phyloP scores from a whole-genome alignment of 2,329 filamentous ascomycete genomes.

The Neonectria faginata region DNA sequence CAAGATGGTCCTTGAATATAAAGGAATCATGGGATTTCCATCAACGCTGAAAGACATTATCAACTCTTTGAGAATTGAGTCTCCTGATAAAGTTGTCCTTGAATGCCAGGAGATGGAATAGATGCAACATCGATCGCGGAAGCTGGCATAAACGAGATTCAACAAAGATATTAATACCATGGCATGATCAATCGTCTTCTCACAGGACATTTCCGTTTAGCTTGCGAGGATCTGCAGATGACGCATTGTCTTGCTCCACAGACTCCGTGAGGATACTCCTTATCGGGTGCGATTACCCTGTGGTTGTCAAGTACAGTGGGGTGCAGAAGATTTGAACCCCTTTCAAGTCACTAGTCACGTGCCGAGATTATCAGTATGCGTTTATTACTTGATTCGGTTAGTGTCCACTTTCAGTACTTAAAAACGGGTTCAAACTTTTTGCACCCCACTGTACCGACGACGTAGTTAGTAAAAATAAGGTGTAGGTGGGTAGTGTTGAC shows the following conservation, averaged over 20 bases:
- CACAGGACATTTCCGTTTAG: constrained; percentile 9
- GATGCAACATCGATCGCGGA: not conserved
- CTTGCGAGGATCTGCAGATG: not conserved
- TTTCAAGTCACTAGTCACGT: too few species aligned
- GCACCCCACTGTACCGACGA: too few species aligned
- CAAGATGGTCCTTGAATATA: not conserved
- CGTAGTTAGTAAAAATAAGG: too few species aligned
- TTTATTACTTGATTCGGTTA: too few species aligned
- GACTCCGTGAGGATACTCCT: not conserved
- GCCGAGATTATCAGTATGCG: too few species aligned
- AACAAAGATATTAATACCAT: not conserved
- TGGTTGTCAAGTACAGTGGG: not conserved
- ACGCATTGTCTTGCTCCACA: constrained; percentile 4
- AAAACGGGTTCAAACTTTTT: too few species aligned
- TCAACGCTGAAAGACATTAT: not conserved
- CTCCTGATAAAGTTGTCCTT: not conserved
- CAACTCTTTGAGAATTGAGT: not conserved
- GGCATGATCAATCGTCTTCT: not conserved
- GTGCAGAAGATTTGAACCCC: too few species aligned
- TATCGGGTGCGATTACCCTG: constrained; percentile 14
- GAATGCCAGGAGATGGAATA: not conserved
- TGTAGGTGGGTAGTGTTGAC: not conserved
- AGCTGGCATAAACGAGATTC: not conserved
- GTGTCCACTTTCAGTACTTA: too few species aligned
- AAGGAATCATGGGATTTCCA: not conserved